Base-by-base conservation (phyloP, 768 basidiomycete genomes). In the Phaeolepiota aurea region DNA sequence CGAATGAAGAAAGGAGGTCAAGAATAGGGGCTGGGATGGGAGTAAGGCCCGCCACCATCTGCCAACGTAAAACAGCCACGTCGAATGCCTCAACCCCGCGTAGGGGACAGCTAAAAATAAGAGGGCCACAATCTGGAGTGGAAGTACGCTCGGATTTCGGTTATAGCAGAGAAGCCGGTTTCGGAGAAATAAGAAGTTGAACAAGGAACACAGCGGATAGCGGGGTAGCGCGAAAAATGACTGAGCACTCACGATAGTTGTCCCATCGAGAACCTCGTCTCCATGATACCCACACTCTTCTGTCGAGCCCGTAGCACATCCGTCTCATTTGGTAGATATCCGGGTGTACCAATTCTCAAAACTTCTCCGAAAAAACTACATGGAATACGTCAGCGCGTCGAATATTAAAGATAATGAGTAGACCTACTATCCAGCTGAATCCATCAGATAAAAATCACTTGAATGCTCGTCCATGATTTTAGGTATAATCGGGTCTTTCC, bases 381-480 rank as follows among this genome's bases (percentile, higher is more conserved):
- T 31, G 9, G 5, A 12, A 28, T 30, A 14, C 44, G 15, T 48
- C 16, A 37, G 15, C 16, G 36, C 20, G 7, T 37, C 2, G 7
- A 28, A 28, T n/a, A 7, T n/a, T 7, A 28, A 28, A 28, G n/a
- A n/a, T 7, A 53, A 42, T 7, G 37, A 31, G 1, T 20, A 12
- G 9, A 74, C 85, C 55, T 50, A 89, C 87, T 94, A 94, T 32
- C 71, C 69, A 0, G 93, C 93, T n/a, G 79, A 87, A 55, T 96
- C 93, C 89, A 93, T 94, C 11, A 96, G 67, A 55, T 94, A 93
- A 52, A 94, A 94, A 41, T 91, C 82, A 55, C 68, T 77, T 15
- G 67, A 64, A 47, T 80, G 77, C 45, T 72, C 70, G 45, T 72
- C 69, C 59, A 72, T 64, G n/a, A 75, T 59, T 44, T 65, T 68